These are phyloP conservation scores for Exophiala aquamarina DNA, from an alignment of 2,329 filamentous ascomycete species.

Conservation along the genomic window DNA sequence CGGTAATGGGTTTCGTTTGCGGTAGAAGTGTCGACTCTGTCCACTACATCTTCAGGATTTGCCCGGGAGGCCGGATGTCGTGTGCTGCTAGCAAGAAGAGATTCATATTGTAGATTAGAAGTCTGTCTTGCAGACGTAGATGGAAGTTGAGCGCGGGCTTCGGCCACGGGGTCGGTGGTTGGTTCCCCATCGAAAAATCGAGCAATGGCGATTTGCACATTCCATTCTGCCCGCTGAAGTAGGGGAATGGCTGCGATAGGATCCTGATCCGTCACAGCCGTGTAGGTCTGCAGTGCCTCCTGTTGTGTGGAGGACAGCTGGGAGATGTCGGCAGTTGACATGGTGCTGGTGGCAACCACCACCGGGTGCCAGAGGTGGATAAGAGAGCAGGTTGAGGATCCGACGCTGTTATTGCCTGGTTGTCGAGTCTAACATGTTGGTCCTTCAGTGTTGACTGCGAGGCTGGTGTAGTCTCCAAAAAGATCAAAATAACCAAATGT, in stretches of 20 bases:
- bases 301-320: conserved; percentile 77
- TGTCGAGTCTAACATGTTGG: conserved; percentile 9
- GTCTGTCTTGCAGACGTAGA: conserved; percentile 62
- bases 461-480: no score
- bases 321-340: conserved; percentile 56
- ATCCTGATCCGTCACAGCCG: conserved; percentile 82
- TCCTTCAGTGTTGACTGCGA: background rate
- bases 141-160: conserved; percentile 68
- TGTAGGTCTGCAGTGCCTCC: conserved; percentile 82
- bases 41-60: conserved; percentile 27
- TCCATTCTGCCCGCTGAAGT: conserved; percentile 88
- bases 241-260: conserved; percentile 73
- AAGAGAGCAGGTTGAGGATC: background rate
- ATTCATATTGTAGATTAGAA: conserved; percentile 70
- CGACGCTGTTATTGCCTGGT: conserved; percentile 3
- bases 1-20: conserved; percentile 64
- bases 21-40: conserved; percentile 73
- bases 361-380: conserved; percentile 1
- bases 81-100: conserved; percentile 44
- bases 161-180: conserved; percentile 70
- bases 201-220: conserved; percentile 93
- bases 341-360: conserved; percentile 23
- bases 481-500: no score
- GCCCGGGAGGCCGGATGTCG: conserved; percentile 27
- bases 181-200: conserved; percentile 98